These are phyloP conservation scores for Didymella keratinophila DNA, from an alignment of 2,329 filamentous ascomycete genomes.

Conservation along the genomic window DNA sequence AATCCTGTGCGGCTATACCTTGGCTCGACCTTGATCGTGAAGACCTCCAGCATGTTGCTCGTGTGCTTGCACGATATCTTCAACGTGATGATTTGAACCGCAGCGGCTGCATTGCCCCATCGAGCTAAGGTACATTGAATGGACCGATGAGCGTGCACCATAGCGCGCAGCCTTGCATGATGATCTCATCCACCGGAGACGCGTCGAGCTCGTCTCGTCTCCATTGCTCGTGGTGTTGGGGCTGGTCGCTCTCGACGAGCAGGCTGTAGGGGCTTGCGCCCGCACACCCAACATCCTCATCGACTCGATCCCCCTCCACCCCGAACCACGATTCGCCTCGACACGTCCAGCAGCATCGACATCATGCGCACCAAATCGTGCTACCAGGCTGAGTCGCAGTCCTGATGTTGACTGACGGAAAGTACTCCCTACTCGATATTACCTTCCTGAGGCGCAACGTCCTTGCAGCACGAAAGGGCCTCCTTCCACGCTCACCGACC, in stretches of 20 bases:
- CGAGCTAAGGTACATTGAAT: conserved; percentile 1
- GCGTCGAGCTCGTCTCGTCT: background rate
- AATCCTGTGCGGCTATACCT: background rate
- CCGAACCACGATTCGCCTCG: background rate
- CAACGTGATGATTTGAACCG: background rate
- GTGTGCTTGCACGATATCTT: background rate
- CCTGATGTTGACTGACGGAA: background rate
- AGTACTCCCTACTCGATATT: background rate
- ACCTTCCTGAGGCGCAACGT: conserved; percentile 6
- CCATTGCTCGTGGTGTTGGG: background rate
- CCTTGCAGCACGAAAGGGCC: background rate
- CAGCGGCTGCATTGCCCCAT: background rate
- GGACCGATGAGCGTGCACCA: background rate
- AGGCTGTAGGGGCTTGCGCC: background rate
- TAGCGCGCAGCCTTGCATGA: conserved; percentile 6
- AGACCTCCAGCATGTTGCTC: background rate
- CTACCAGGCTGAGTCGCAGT: background rate
- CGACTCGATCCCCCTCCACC: background rate
- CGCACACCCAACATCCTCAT: background rate
- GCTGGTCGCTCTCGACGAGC: background rate
- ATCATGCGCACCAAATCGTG: background rate
- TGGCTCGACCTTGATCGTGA: background rate
- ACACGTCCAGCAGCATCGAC: background rate
- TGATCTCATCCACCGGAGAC: background rate
- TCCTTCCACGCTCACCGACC: background rate